These are phyloP conservation scores for Macrocystidia cucumis DNA, from an alignment of 1,284 basidiomycete species.

Conservation along the genomic window DNA sequence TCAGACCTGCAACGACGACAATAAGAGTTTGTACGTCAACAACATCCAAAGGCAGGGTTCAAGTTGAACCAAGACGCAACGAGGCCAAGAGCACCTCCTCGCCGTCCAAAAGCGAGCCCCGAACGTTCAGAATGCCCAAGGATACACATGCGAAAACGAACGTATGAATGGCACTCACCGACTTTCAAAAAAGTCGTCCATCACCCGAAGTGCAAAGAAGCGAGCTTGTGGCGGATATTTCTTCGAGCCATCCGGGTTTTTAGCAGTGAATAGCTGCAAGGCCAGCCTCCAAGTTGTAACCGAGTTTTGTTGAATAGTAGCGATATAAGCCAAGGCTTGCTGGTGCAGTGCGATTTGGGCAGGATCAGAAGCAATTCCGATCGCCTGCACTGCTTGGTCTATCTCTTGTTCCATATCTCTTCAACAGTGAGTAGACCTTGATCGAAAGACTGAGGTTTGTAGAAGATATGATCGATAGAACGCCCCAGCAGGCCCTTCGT, in stretches of 20 bases:
- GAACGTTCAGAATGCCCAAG: too few relatives aligned
- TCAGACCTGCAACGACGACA: slow-evolving; percentile 48
- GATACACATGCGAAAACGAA: not conserved
- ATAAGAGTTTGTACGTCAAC: slow-evolving; percentile 8
- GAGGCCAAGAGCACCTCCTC: too few relatives aligned
- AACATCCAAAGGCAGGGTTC: too few relatives aligned
- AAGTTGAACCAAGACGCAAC: too few relatives aligned
- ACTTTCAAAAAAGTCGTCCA: slow-evolving; percentile 83
- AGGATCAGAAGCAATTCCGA: slow-evolving; percentile 79
- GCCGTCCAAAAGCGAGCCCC: too few relatives aligned
- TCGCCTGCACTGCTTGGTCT: slow-evolving; percentile 74
- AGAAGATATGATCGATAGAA: slow-evolving; percentile 4
- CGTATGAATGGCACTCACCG: slow-evolving; percentile 53
- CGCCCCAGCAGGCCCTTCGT: too few relatives aligned
- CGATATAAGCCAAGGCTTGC: slow-evolving; percentile 78
- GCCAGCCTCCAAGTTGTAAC: slow-evolving; percentile 74
- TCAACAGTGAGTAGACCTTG: too few relatives aligned
- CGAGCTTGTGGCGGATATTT: slow-evolving; percentile 72
- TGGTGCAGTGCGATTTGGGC: slow-evolving; percentile 60
- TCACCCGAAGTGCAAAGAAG: slow-evolving; percentile 79
- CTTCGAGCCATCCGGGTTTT: slow-evolving; percentile 43
- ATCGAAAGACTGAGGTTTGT: slow-evolving; percentile 3
- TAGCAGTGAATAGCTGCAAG: slow-evolving; percentile 66
- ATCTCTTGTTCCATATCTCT: slow-evolving; percentile 62
- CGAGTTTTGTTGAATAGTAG: slow-evolving; percentile 70